Conservation (phyloP, 768 basidiomycete species). For the Rhodocollybia butyracea region DNA sequence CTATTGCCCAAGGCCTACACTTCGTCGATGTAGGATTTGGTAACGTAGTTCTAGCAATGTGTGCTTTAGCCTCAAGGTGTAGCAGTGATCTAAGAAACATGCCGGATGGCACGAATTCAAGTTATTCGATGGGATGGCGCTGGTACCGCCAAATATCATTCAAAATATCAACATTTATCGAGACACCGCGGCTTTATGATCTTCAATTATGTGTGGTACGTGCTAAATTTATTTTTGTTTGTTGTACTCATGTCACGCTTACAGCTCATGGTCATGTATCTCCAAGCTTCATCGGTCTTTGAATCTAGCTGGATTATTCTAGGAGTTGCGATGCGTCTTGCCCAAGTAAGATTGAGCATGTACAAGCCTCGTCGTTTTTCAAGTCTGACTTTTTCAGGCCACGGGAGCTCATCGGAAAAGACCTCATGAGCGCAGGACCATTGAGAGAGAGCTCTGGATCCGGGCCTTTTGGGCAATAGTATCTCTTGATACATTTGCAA, state of each 20-base stretch:
- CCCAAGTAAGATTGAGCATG: no score
- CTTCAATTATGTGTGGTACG: conserved; percentile 41
- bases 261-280: conserved; percentile 44
- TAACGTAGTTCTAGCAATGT: conserved; percentile 45
- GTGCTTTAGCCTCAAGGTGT: conserved; percentile 57
- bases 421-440: conserved; percentile 8
- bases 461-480: conserved; percentile 57
- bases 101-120: conserved; percentile 39
- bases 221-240: conserved; percentile 56
- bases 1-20: conserved; percentile 49
- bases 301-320: no score
- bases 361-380: no score
- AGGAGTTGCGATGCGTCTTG: no score
- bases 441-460: conserved; percentile 61
- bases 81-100: conserved; percentile 60
- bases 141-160: neutral
- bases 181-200: neutral
- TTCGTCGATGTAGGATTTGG: conserved; percentile 43
- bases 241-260: conserved; percentile 10
- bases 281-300: conserved; percentile 44
- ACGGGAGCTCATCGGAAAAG: neutral
- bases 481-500: conserved; percentile 11
- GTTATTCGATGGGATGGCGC: neutral
- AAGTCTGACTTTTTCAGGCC: conserved; percentile 55
- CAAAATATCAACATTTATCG: neutral